Evolutionary conservation across 2,329 filamentous ascomycete species (phyloP), one percentile per base, ranked within the genome.

Genomic region (Colletotrichum neosansevieriae): DNA sequence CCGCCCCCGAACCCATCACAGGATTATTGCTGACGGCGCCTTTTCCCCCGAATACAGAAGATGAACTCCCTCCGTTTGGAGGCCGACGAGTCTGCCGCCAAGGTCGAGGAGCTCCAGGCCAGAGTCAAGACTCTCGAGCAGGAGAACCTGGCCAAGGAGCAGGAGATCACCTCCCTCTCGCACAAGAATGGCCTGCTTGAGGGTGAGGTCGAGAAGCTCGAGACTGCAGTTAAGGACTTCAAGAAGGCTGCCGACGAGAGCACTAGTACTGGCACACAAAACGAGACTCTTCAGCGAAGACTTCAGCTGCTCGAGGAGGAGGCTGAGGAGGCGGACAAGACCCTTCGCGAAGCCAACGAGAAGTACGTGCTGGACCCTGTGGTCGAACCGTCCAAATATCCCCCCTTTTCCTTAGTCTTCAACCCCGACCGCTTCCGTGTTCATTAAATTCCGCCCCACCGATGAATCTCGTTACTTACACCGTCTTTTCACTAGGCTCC

Each of bases 281-380:
- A 95, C 82, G 96, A 99, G 85, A 89, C 91, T 76, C 88, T 99
- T 74, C 92, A 94, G 85, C 89, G 96, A 83, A 93, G 94, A 85
- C 87, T 98, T 79, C 94, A 98, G 86, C 87, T 99, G 74, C 91
- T 99, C 75, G 96, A 99, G 86, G 95, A 98, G 84, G 96, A 99
- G 86, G 94, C 94, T 75, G 96, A 99, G 85, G 90, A 95, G 81
- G 94, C 94, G 75, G 96, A 98, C 84, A 96, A 94, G 91, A 97
- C 93, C 73, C 88, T 98, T 79, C 92, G 95, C 79, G 96, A 98
- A 86, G 92, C 94, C 78, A 98, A 97, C 84, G 96, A 99, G 85
- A 98, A 98, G 96, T 99, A 91, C 78, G 93, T 85, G 58, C 57
- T 47, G 44, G 44, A 21, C 47, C 56, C 44, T 61, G 58, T 50